phyloP scores from a whole-genome alignment of 2,329 filamentous ascomycete genomes.

The Thielaviopsis euricoi region DNA sequence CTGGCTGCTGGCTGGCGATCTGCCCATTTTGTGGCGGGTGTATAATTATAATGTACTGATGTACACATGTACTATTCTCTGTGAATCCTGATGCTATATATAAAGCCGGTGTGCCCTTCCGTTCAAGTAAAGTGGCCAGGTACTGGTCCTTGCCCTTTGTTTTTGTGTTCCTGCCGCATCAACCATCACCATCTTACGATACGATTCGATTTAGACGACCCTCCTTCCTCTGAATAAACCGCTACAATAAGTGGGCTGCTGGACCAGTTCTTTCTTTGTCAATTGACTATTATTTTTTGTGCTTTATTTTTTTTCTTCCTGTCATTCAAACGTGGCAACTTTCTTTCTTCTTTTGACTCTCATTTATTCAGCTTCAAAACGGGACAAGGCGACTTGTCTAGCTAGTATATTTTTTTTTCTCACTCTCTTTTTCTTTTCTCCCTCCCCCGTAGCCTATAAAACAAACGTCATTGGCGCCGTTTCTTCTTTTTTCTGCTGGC shows the following conservation, averaged over 20 bases:
- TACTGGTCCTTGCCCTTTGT: background rate
- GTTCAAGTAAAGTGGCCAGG: background rate
- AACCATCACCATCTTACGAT: background rate
- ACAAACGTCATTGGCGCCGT: background rate
- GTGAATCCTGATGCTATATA: background rate
- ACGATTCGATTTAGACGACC: too few species aligned
- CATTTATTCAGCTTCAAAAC: background rate
- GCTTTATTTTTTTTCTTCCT: background rate
- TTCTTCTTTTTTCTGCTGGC: background rate
- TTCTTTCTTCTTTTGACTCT: background rate
- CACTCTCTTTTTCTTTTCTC: background rate
- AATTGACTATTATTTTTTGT: background rate
- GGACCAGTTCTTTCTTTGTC: background rate
- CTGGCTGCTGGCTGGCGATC: background rate
- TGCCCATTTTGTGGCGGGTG: conserved; percentile 1
- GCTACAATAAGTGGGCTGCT: background rate
- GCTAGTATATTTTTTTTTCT: background rate
- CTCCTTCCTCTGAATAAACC: background rate
- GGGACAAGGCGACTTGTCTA: background rate
- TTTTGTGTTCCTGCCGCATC: background rate
- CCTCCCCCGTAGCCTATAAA: background rate
- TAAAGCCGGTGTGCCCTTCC: background rate
- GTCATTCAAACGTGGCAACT: background rate
- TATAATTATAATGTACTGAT: too few species aligned
- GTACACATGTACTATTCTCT: too few species aligned